phyloP scores from a whole-genome alignment of 2,329 filamentous ascomycete species.

The Seiridium unicorne region DNA sequence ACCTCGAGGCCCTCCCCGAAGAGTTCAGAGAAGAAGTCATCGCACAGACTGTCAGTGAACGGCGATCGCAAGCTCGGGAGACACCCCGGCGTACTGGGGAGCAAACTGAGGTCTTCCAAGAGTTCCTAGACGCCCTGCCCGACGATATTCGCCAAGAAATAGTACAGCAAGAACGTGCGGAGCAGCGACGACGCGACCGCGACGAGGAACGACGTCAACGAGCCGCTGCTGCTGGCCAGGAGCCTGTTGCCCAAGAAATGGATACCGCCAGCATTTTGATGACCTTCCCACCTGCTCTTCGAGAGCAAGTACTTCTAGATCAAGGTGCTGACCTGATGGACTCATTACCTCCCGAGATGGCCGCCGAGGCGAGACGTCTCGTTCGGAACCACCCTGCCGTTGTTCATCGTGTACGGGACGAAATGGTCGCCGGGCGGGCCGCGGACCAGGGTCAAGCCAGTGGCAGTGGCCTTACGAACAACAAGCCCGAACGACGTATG shows the following conservation, averaged over 20 bases:
- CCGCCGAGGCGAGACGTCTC: slow-evolving; percentile 79
- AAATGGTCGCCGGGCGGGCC: slow-evolving; percentile 18
- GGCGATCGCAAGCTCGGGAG: slow-evolving; percentile 74
- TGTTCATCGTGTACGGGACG: slow-evolving; percentile 41
- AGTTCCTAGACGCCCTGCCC: slow-evolving; percentile 91
- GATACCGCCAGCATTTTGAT: slow-evolving; percentile 90
- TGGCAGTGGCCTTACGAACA: slow-evolving; percentile 34
- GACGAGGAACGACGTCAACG: slow-evolving; percentile 71
- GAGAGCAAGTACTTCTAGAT: slow-evolving; percentile 85
- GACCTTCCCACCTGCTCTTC: slow-evolving; percentile 79
- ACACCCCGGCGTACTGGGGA: slow-evolving; percentile 67
- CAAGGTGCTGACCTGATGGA: slow-evolving; percentile 87
- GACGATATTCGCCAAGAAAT: slow-evolving; percentile 88
- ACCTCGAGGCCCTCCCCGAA: slow-evolving; percentile 94
- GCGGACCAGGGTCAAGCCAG: slow-evolving; percentile 22
- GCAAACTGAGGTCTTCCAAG: slow-evolving; percentile 81
- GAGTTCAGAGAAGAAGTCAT: slow-evolving; percentile 96
- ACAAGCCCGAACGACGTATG: slow-evolving; percentile 72
- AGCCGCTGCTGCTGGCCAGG: slow-evolving; percentile 54
- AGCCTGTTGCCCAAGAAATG: slow-evolving; percentile 63
- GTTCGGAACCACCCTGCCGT: slow-evolving; percentile 35
- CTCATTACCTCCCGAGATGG: slow-evolving; percentile 79
- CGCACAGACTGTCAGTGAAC: slow-evolving; percentile 80
- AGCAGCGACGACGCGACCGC: slow-evolving; percentile 83
- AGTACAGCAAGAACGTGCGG: slow-evolving; percentile 83